phyloP scores from a whole-genome alignment of 129 eudicot genomes.

The Pittosporum tobira region DNA sequence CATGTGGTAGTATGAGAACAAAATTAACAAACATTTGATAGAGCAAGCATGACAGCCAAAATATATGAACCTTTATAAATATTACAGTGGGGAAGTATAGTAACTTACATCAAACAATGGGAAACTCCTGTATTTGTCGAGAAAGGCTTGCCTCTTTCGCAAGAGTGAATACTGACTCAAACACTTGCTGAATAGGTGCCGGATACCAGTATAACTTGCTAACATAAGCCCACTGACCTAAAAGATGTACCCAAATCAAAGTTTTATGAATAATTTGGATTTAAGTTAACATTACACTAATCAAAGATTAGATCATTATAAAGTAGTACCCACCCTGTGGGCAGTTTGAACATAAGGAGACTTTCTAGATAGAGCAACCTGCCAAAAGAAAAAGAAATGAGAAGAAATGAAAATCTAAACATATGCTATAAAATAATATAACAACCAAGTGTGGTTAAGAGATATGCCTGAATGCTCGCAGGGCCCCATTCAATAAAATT shows the following conservation, averaged over 20 bases:
- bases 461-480: conserved; percentile 85
- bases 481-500: conserved; percentile 99
- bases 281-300: no score
- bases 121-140: conserved; percentile 65
- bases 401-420: conserved; percentile 9
- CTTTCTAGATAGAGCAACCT: conserved; percentile 89
- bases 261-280: no score
- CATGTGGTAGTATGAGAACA: not conserved
- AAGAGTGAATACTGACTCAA: conserved; percentile 70
- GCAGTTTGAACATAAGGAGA: conserved; percentile 78
- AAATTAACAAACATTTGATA: not conserved
- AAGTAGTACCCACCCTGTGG: conserved; percentile 84
- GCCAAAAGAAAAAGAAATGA: conserved; percentile 7
- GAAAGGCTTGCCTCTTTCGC: conserved; percentile 81
- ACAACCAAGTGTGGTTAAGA: not conserved
- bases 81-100: not conserved
- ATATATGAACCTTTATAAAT: not conserved
- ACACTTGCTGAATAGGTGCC: conserved; percentile 78
- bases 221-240: conserved; percentile 87
- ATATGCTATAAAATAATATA: not conserved
- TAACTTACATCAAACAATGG: conserved; percentile 85
- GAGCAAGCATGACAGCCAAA: not conserved
- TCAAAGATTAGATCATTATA: no score
- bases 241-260: no score
- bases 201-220: conserved; percentile 90